Conservation (phyloP, 2,329 filamentous ascomycete genomes). For the Monilinia fructicola region DNA sequence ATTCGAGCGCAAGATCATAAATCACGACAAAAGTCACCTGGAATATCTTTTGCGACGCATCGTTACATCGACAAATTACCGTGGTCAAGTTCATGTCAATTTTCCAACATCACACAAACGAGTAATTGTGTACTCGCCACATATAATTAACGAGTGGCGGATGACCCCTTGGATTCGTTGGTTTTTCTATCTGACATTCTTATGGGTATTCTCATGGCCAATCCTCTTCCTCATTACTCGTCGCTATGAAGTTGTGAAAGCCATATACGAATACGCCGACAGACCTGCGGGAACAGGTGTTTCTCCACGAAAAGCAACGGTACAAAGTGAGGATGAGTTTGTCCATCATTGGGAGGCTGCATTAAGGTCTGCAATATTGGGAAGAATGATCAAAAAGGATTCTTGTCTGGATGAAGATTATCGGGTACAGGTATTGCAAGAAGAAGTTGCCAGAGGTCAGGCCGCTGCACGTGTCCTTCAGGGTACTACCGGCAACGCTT, state of each 20-base stretch:
- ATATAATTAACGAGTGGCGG: conserved; percentile 63
- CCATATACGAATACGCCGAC: conserved; percentile 48
- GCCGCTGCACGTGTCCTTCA: conserved; percentile 25
- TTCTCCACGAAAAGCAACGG: conserved; percentile 27
- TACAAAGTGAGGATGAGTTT: conserved; percentile 54
- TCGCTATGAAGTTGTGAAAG: conserved; percentile 62
- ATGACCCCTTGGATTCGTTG: conserved; percentile 61
- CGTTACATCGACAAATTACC: conserved; percentile 65
- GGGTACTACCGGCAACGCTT: conserved; percentile 42
- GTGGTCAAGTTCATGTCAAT: conserved; percentile 56
- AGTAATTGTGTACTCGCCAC: conserved; percentile 64
- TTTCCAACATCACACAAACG: conserved; percentile 59
- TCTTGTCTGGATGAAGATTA: conserved; percentile 58
- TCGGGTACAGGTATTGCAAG: conserved; percentile 47
- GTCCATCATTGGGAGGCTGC: conserved; percentile 61
- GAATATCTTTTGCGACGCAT: conserved; percentile 52
- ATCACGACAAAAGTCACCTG: conserved; percentile 59
- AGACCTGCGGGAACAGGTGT: not conserved
- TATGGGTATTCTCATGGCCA: conserved; percentile 72
- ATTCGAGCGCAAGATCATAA: conserved; percentile 53
- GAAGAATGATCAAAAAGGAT: conserved; percentile 48
- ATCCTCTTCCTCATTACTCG: conserved; percentile 66
- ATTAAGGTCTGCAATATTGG: conserved; percentile 59
- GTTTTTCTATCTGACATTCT: conserved; percentile 64
- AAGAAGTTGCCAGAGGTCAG: conserved; percentile 30